Conservation (phyloP, 169 alveolate species). For the Plasmodium malariae region DNA sequence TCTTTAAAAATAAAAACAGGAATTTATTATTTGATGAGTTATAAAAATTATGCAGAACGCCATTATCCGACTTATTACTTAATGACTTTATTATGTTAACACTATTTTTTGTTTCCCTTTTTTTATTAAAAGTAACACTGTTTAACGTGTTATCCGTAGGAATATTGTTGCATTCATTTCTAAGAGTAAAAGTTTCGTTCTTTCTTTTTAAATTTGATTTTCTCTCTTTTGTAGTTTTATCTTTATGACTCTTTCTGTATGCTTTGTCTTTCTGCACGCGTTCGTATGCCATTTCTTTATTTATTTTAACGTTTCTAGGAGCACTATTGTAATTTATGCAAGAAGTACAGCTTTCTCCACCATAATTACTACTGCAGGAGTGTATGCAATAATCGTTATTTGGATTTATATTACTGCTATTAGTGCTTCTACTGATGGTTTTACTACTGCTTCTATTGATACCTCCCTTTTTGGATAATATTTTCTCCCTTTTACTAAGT, state of each 20-base stretch:
- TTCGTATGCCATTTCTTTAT: background rate
- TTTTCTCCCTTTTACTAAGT: background rate
- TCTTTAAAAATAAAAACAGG: conserved; percentile 19
- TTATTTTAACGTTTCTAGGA: background rate
- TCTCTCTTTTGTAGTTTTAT: background rate
- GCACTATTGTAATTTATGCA: background rate
- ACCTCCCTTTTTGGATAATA: background rate
- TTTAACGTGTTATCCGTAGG: background rate
- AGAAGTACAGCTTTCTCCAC: background rate
- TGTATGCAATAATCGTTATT: conserved; percentile 1
- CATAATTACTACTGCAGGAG: conserved; percentile 6
- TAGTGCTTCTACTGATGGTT: background rate
- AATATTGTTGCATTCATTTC: background rate
- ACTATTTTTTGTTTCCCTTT: background rate
- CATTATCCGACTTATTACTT: too few species aligned
- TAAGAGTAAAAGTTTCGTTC: conserved; percentile 15
- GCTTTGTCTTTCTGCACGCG: background rate
- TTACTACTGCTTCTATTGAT: background rate
- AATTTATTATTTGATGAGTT: too few species aligned
- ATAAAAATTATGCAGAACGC: too few species aligned
- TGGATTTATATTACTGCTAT: background rate
- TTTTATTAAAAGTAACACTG: background rate
- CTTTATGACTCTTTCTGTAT: background rate
- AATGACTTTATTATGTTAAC: background rate
- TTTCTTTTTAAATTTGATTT: background rate